A percentile compares a stretch with the other conserved stretches of the same genome.
These are phyloP conservation scores for Syncephalastrum racemosum DNA, from an alignment of 371 early-diverging fungal species.

Conservation along the genomic window DNA sequence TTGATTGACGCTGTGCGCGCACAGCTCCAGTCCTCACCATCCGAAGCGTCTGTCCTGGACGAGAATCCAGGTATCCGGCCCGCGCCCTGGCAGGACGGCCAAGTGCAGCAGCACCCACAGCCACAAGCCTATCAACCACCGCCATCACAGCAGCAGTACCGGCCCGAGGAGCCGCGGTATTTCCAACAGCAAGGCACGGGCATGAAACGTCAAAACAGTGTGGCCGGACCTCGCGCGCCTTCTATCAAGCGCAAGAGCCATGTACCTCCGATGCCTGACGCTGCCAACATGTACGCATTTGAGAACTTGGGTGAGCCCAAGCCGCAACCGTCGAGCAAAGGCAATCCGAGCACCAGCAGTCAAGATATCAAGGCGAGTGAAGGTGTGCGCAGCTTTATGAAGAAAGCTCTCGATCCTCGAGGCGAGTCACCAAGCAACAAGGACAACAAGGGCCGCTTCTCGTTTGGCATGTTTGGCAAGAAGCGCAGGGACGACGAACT, in stretches of 20 bases:
- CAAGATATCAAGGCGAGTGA: neutral
- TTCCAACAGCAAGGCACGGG: constrained; percentile 4
- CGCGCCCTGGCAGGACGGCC: constrained; percentile 12
- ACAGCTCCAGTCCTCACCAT: constrained; percentile 10
- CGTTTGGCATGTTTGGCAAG: constrained; percentile 19
- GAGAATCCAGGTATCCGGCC: constrained; percentile 11
- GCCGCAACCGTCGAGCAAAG: constrained; percentile 1
- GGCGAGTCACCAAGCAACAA: too few relatives aligned
- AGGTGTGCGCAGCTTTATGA: too few relatives aligned
- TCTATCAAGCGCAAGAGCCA: constrained; percentile 1
- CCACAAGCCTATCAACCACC: neutral
- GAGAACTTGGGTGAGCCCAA: too few relatives aligned
- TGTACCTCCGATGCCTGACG: constrained; percentile 11
- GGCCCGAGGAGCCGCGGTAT: neutral
- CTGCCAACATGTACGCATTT: constrained; percentile 1
- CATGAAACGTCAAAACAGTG: constrained; percentile 10
- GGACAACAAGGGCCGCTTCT: constrained; percentile 7
- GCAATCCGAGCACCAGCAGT: constrained; percentile 8
- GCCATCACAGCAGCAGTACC: neutral
- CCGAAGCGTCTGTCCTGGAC: neutral
- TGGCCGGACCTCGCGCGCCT: constrained; percentile 11
- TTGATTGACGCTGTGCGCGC: constrained; percentile 9
- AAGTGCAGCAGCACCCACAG: neutral
- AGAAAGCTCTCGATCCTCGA: too few relatives aligned
- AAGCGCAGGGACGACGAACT: constrained; percentile 19